Evolutionary conservation across 2,329 filamentous ascomycete species (phyloP).

Genomic region (Chaetomium olivaceum): DNA sequence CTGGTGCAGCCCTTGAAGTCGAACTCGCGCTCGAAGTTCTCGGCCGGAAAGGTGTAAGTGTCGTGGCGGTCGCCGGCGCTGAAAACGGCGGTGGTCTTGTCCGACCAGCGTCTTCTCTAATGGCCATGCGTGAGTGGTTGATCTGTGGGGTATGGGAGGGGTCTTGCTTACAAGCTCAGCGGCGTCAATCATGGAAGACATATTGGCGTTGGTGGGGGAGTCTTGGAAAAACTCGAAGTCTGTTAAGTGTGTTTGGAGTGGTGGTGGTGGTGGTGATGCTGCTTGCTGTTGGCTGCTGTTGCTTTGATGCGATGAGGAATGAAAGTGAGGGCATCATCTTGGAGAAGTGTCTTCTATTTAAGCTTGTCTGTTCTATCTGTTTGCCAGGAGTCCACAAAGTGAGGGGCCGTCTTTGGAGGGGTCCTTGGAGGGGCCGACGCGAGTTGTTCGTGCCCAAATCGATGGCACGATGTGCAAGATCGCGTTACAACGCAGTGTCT

Average conservation of each 20-base stretch:
- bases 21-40: constrained; percentile 27
- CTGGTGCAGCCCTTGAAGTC: constrained; percentile 26
- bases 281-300: neutral
- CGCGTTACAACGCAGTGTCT: neutral
- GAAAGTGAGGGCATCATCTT: neutral
- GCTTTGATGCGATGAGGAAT: neutral
- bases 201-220: neutral
- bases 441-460: constrained; percentile 13
- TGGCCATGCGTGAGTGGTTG: constrained; percentile 7
- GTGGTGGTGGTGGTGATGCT: neutral
- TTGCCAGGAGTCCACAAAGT: neutral
- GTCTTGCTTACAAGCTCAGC: constrained; percentile 23
- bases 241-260: neutral
- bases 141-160: neutral
- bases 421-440: neutral
- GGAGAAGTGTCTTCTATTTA: constrained; percentile 8
- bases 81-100: constrained; percentile 26
- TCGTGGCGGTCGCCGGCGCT: constrained; percentile 7
- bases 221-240: neutral
- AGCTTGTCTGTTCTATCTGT: neutral
- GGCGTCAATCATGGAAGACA: constrained; percentile 7
- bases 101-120: constrained; percentile 27
- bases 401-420: neutral
- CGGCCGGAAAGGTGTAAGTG: constrained; percentile 16
- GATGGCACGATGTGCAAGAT: constrained; percentile 1